phyloP scores from a whole-genome alignment of 2,329 filamentous ascomycete species.

The Ophioceras dolichostomum region DNA sequence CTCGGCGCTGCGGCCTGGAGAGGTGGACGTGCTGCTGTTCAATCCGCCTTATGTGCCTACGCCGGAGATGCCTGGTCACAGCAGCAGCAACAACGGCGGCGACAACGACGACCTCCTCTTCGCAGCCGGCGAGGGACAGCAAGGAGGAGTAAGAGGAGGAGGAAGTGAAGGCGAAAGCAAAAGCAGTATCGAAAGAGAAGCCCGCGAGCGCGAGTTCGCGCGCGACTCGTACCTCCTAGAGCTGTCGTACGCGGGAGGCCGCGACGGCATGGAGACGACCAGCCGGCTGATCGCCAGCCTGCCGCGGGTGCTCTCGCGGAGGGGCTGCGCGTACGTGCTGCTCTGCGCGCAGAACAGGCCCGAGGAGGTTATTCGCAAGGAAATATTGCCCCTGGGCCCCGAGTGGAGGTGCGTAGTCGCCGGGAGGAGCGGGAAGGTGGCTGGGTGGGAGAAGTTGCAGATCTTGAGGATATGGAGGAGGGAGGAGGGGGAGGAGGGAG shows the following conservation, averaged over 20 bases:
- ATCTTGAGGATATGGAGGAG: slow-evolving; percentile 75
- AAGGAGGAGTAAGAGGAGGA: too few relatives aligned
- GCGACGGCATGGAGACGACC: slow-evolving; percentile 90
- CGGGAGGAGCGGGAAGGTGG: slow-evolving; percentile 71
- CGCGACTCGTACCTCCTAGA: slow-evolving; percentile 73
- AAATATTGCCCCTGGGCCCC: slow-evolving; percentile 7
- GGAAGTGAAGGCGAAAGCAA: too few relatives aligned
- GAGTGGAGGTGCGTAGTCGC: slow-evolving; percentile 68
- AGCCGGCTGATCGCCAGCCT: slow-evolving; percentile 62
- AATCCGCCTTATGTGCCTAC: slow-evolving; percentile 97
- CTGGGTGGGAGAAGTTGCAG: slow-evolving; percentile 89
- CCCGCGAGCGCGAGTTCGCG: slow-evolving; percentile 41
- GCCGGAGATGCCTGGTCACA: slow-evolving; percentile 49
- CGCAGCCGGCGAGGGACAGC: too few relatives aligned
- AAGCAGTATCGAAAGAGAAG: too few relatives aligned
- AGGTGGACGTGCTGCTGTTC: slow-evolving; percentile 80
- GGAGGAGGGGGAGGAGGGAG: slow-evolving; percentile 4
- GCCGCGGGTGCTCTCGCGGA: slow-evolving; percentile 45
- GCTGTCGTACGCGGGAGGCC: slow-evolving; percentile 79
- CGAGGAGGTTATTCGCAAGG: slow-evolving; percentile 23
- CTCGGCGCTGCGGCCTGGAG: slow-evolving; percentile 40
- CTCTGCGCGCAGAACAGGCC: slow-evolving; percentile 88
- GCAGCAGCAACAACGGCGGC: slow-evolving; percentile 13
- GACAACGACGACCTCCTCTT: background rate
- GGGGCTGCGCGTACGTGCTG: slow-evolving; percentile 79